Evolutionary conservation across 2,329 filamentous ascomycete genomes (phyloP).

Genomic region (Nannizziopsis barbatae): DNA sequence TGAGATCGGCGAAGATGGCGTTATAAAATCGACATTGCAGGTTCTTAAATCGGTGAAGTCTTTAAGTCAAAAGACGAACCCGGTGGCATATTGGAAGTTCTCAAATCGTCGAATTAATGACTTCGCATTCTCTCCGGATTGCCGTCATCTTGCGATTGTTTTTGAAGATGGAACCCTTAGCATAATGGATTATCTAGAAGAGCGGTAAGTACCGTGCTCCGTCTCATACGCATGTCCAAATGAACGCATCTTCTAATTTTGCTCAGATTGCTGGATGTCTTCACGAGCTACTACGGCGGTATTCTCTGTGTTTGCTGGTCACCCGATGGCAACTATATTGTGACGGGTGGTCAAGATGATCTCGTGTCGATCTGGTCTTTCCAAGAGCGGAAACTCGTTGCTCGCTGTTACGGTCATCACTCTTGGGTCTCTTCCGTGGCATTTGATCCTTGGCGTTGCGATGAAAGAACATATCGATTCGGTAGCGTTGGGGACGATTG

Average conservation of each 20-base stretch:
- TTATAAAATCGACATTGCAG: constrained; percentile 31
- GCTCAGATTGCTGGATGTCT: constrained; percentile 70
- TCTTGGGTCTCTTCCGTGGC: constrained; percentile 90
- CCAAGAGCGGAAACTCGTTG: constrained; percentile 70
- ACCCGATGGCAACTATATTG: constrained; percentile 86
- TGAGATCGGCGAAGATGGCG: constrained; percentile 21
- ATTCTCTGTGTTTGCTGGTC: constrained; percentile 94
- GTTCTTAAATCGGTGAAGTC: constrained; percentile 88
- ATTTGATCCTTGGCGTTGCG: constrained; percentile 95
- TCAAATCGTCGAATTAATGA: constrained; percentile 84
- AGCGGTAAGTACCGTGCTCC: constrained; percentile 51
- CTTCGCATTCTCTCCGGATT: constrained; percentile 85
- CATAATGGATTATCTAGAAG: constrained; percentile 82
- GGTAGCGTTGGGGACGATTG: constrained; percentile 94
- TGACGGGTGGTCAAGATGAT: constrained; percentile 93
- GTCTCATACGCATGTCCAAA: constrained; percentile 8
- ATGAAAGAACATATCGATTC: constrained; percentile 89
- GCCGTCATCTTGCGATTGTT: constrained; percentile 74
- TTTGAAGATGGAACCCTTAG: constrained; percentile 83
- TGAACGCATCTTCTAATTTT: neutral
- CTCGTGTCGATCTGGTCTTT: constrained; percentile 93
- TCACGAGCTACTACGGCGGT: constrained; percentile 85
- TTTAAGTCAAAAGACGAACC: constrained; percentile 85
- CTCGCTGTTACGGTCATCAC: constrained; percentile 86
- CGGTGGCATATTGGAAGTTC: constrained; percentile 82